phyloP scores from a whole-genome alignment of 2,329 filamentous ascomycete species.

The Juglanconis oblonga region DNA sequence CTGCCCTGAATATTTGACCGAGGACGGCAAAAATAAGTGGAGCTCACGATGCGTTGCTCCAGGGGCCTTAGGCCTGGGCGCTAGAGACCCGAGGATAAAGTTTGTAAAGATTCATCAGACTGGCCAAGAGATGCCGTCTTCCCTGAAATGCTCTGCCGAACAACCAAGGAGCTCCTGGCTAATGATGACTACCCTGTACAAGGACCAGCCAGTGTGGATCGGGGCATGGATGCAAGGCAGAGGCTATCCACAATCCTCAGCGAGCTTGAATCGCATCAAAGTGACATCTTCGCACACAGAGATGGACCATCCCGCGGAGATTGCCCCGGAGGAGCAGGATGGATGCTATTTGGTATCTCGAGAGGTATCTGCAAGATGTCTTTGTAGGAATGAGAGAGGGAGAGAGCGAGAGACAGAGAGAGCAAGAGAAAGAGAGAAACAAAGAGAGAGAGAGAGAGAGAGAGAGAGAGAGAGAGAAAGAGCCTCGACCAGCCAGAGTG shows the following conservation, averaged over 20 bases:
- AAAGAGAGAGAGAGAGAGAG: too few relatives aligned
- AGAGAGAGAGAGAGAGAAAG: too few relatives aligned
- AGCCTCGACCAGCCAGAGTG: too few relatives aligned
- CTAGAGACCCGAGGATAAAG: conserved; percentile 19
- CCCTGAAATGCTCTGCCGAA: conserved; percentile 18
- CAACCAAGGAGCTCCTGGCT: conserved; percentile 20
- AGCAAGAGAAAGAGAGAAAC: too few relatives aligned
- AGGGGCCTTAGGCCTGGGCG: conserved; percentile 8
- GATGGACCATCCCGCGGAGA: background rate
- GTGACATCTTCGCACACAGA: background rate
- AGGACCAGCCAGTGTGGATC: conserved; percentile 14
- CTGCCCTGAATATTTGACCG: conserved; percentile 17
- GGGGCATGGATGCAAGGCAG: conserved; percentile 14
- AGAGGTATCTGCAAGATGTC: too few relatives aligned
- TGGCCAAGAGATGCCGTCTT: conserved; percentile 13
- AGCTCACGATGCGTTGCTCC: conserved; percentile 1
- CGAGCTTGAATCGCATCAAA: conserved; percentile 4
- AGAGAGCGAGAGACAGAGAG: too few relatives aligned
- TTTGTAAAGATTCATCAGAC: conserved; percentile 18
- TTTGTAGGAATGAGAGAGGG: too few relatives aligned
- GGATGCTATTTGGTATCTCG: too few relatives aligned
- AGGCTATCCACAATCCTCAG: background rate
- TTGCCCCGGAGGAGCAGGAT: background rate
- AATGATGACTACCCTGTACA: conserved; percentile 14
- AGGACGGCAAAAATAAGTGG: conserved; percentile 12